A percentile compares a stretch with the other conserved stretches of the same genome.
Evolutionary conservation across 78 protist species (phyloP).

Genomic region (Cavenderia fasciculata): DNA sequence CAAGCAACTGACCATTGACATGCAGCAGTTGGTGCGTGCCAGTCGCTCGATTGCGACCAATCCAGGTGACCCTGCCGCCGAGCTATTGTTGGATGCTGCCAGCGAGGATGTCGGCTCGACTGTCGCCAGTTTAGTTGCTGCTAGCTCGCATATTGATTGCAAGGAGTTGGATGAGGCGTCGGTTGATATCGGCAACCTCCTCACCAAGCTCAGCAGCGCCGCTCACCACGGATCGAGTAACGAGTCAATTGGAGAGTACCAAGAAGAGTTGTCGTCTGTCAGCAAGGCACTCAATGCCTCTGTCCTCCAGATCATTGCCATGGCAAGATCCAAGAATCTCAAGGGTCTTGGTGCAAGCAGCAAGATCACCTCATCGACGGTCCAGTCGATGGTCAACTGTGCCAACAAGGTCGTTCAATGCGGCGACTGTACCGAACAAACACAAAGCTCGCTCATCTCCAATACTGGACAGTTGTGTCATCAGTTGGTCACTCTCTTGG

Average conservation of each 20-base stretch:
- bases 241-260: slow-evolving; percentile 3
- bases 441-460: slow-evolving; percentile 1
- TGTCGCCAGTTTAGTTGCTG: slow-evolving; percentile 68
- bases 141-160: slow-evolving; percentile 73
- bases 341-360: slow-evolving; percentile 76
- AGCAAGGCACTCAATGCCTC: slow-evolving; percentile 74
- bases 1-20: slow-evolving; percentile 73
- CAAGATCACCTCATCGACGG: slow-evolving; percentile 34
- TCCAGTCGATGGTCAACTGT: slow-evolving; percentile 7
- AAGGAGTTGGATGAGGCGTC: slow-evolving; percentile 81
- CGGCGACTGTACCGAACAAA: neutral
- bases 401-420: slow-evolving; percentile 18
- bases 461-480: slow-evolving; percentile 25
- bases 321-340: slow-evolving; percentile 59
- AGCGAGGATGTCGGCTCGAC: slow-evolving; percentile 26
- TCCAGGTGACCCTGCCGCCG: slow-evolving; percentile 49
- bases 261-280: slow-evolving; percentile 43
- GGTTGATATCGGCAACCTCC: slow-evolving; percentile 12
- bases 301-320: slow-evolving; percentile 45
- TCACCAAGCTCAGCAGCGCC: neutral
- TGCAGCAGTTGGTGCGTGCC: slow-evolving; percentile 70
- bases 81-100: slow-evolving; percentile 38
- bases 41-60: slow-evolving; percentile 59
- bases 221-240: neutral
- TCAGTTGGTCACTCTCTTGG: slow-evolving; percentile 26